Conservation (phyloP, 345 rosid genomes). For the Eucalyptus cloeziana region DNA sequence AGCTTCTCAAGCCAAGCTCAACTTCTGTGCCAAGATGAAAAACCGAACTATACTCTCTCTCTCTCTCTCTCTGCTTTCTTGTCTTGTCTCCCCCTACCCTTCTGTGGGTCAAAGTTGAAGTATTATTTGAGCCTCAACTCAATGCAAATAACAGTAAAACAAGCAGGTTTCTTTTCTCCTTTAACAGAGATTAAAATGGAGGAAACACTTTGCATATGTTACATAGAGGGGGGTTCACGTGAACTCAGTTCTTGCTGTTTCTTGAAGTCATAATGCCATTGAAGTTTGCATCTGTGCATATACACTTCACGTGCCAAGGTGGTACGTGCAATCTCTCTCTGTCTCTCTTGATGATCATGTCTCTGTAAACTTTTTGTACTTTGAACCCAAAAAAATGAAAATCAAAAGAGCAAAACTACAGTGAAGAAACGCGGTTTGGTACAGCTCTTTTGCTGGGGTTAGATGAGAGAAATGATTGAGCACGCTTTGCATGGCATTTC, state of each 20-base stretch:
- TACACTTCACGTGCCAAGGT: not conserved
- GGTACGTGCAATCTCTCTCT: not conserved
- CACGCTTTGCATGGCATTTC: not conserved
- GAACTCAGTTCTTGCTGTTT: not conserved
- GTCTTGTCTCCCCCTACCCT: not conserved
- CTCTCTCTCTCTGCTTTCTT: not conserved
- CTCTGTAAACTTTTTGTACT: not conserved
- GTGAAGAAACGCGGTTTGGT: not conserved
- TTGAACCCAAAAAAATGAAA: not conserved
- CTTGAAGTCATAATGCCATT: not conserved
- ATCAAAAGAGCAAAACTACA: not conserved
- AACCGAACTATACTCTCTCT: not conserved
- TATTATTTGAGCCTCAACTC: not conserved
- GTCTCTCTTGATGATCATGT: not conserved
- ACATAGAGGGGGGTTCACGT: not conserved
- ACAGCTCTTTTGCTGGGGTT: not conserved
- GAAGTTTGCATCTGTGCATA: not conserved
- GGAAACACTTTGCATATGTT: not conserved
- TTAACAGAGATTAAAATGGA: not conserved
- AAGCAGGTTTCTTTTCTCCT: not conserved
- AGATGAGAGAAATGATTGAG: not conserved
- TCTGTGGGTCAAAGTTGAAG: not conserved
- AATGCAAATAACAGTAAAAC: not conserved
- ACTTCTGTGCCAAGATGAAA: not conserved
- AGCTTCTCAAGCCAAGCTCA: not conserved